Evolutionary conservation across 2,329 filamentous ascomycete genomes (phyloP), one percentile per base, ranked within the genome.

Genomic region (Penicillium freii): DNA sequence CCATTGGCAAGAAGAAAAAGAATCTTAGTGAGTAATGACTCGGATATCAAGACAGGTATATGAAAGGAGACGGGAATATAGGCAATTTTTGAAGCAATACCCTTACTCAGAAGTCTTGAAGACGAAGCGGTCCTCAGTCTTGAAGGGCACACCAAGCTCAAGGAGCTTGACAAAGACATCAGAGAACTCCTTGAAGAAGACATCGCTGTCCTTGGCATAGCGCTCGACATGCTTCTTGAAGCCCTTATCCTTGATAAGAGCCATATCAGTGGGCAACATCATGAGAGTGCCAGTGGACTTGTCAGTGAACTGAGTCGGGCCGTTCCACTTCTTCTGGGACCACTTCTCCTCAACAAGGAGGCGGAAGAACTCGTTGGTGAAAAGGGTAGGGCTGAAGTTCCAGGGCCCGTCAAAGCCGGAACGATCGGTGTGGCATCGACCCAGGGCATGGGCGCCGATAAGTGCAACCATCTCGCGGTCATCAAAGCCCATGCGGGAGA

Each of bases 401-500:
- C 92, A 96, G 54, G 92, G 91, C 1, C 94, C 94, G 1, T 89
- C 84, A 77, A 86, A 97, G 62, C 93, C 93, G 62, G 87, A 91
- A 73, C 93, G 91, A 78, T 94, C 89, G 9, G 87, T 82, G 82
- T 97, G 94, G 81, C 90, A 95, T 65, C 92, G 90, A 62, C 92
- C 92, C 38, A 96, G 84, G 52, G 91, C 89, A 80, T 96, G 92
- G 48, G 89, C 92, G 66, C 92, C 92, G 25, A 83, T 82, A 52
- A 97, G 84, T 31, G 93, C 94, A 45, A 97, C 93, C 73, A 97
- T 97, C 78, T 97, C 92, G 71, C 90, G 90, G 79, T 99, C 93
- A 77, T 94, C 89, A 84, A 97, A 97, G 66, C 93, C 93, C 93
- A 97, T 97, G 74, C 93, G 91, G 77, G 87, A 85, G 79, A 97